Percentiles rank a stretch among this genome's conserved stretches.
phyloP scores from a whole-genome alignment of 306 rosid genomes.

The Pyrus betulifolia region DNA sequence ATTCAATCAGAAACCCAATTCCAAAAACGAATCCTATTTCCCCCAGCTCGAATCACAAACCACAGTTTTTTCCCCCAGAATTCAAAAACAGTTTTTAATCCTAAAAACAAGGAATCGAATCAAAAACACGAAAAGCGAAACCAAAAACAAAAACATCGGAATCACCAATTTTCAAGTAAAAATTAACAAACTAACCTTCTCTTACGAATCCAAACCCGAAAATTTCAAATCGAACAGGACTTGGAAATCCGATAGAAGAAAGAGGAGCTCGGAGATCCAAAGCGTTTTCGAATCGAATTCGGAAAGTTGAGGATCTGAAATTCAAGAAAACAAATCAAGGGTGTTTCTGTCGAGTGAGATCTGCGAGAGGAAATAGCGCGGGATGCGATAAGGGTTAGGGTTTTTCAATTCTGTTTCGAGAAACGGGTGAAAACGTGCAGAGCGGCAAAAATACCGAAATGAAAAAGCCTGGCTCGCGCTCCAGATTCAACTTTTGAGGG shows the following conservation, averaged over 20 bases:
- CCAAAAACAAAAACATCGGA: not conserved
- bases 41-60: not conserved
- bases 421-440: constrained; percentile 13
- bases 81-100: not conserved
- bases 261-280: not conserved
- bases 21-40: not conserved
- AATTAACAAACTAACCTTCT: not conserved
- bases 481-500: constrained; percentile 54
- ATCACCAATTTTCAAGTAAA: not conserved
- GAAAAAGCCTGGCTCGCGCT: constrained; percentile 60
- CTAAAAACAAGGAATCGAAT: not conserved
- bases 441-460: constrained; percentile 61
- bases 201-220: not conserved
- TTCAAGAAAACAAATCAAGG: constrained; percentile 12
- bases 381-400: constrained; percentile 49
- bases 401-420: constrained; percentile 29
- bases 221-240: not conserved
- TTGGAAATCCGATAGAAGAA: not conserved
- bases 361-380: not conserved
- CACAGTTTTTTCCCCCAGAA: not conserved
- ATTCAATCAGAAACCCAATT: not conserved
- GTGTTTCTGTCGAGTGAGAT: constrained; percentile 15
- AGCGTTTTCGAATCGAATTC: constrained; percentile 17
- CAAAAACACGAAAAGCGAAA: not conserved
- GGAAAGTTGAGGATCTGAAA: constrained; percentile 46